A percentile compares a stretch with the other conserved stretches of the same genome.
These are phyloP conservation scores for Ceratonia siliqua DNA, from an alignment of 306 rosid species.

Conservation along the genomic window DNA sequence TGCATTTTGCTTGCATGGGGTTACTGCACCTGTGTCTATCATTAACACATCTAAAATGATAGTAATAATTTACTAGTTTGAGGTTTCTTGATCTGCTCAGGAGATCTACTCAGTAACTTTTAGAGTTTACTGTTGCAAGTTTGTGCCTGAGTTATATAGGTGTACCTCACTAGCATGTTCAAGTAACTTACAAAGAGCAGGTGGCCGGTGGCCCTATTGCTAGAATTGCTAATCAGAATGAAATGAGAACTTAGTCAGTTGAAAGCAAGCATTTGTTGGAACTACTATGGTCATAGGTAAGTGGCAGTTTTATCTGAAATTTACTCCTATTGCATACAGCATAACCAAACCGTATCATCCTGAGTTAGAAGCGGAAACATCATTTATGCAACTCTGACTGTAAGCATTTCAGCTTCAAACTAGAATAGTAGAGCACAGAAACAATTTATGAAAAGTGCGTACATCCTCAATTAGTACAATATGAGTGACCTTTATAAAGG, in stretches of 20 bases:
- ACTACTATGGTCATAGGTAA: neutral
- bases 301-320: neutral
- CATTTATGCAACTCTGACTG: neutral
- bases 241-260: neutral
- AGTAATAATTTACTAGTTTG: neutral
- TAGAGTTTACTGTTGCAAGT: neutral
- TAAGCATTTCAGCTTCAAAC: constrained; percentile 6
- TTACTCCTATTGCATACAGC: neutral
- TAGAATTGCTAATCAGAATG: neutral
- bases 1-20: constrained; percentile 3
- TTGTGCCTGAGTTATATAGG: neutral
- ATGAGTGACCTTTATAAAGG: neutral
- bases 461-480: neutral
- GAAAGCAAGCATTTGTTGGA: neutral
- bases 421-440: neutral
- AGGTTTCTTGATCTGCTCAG: constrained; percentile 12
- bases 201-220: no score
- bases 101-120: neutral
- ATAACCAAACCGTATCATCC: neutral
- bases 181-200: neutral
- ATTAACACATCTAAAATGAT: constrained; percentile 10
- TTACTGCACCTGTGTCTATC: constrained; percentile 6
- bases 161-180: neutral
- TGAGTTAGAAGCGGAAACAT: neutral
- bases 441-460: neutral